Base-by-base conservation (phyloP, 2,329 filamentous ascomycete species). In the Xylariaceae sp. region DNA sequence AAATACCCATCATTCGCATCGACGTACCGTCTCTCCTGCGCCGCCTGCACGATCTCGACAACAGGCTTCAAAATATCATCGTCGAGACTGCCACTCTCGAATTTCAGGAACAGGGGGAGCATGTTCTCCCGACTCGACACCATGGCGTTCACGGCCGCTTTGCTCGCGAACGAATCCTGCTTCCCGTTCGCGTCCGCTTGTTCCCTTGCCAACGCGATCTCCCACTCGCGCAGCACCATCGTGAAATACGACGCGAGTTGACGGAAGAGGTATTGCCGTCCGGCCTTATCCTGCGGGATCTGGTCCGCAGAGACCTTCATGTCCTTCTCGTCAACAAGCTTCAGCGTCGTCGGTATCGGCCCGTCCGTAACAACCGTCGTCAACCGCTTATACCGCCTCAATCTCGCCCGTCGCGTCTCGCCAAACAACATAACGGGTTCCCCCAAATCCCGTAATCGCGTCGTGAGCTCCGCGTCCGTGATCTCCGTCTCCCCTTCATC, bases 1-100 rank as follows among this genome's bases (percentile, higher is more conserved):
- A 99, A 79, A 74, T 99, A 99, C 0, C 91, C 92, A 73, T 99
- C 90, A 72, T 97, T 97, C 39, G 94, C 94, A 75, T 97, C 90
- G 51, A 99, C 93, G 71, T 99, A 99, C 64, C 90, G 85, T 61
- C 92, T 84, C 71, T 92, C 87, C 75, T 99, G 94, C 3, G 93
- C 91, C 30, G 92, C 89, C 69, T 89, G 83, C 35, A 97, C 92
- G 66, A 99, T 97, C 75, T 97, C 92, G 11, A 96, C 84, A 7
- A 99, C 84, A 17, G 92, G 90, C 59, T 87, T 84, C 30, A 97
- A 78, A 39, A 96, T 83, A 44, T 85, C 86, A 65, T 92, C 86
- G 64, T 94, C 88, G 5, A 97, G 74, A 57, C 92, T 89, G 18
- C 82, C 84, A 63, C 87, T 87, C 73, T 97, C 93, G 63, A 99